phyloP scores from a whole-genome alignment of 106 monocot genomes.

The Acanthochlamys bracteata region DNA sequence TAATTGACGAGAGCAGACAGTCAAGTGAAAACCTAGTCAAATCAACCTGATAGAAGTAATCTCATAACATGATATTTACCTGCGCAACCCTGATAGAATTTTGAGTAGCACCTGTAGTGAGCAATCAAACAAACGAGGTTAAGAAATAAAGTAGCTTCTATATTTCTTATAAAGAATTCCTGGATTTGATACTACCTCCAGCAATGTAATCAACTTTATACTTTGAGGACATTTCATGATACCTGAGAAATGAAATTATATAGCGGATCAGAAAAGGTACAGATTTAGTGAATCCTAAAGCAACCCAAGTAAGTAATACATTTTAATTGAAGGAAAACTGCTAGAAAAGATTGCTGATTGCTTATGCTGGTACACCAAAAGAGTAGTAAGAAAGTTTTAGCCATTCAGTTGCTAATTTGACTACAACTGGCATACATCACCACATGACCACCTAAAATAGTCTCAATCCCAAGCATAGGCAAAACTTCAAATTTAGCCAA shows the following conservation, averaged over 20 bases:
- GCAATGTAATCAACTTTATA: conserved; percentile 85
- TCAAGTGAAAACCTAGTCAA: neutral
- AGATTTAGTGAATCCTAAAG: too few species aligned
- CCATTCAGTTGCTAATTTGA: too few species aligned
- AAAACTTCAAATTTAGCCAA: too few species aligned
- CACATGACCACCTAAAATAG: too few species aligned
- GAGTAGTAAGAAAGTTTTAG: too few species aligned
- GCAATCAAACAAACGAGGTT: neutral
- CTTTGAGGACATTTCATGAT: conserved; percentile 71
- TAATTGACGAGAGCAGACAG: neutral
- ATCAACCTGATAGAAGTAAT: neutral
- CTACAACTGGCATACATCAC: too few species aligned
- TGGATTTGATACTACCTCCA: conserved; percentile 47
- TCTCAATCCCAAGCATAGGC: too few species aligned
- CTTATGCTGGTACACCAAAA: too few species aligned
- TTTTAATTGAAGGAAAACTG: too few species aligned
- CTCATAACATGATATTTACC: conserved; percentile 21
- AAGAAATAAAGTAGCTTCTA: neutral
- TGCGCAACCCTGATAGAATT: conserved; percentile 97
- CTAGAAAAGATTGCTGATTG: too few species aligned
- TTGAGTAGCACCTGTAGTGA: conserved; percentile 74
- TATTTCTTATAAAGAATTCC: neutral
- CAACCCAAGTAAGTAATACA: too few species aligned
- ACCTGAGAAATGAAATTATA: conserved; percentile 33
- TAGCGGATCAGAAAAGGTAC: too few species aligned